Percentiles rank a stretch among this genome's conserved stretches.
phyloP scores from a whole-genome alignment of 2,329 filamentous ascomycete genomes.

The Malbranchea cinnamomea region DNA sequence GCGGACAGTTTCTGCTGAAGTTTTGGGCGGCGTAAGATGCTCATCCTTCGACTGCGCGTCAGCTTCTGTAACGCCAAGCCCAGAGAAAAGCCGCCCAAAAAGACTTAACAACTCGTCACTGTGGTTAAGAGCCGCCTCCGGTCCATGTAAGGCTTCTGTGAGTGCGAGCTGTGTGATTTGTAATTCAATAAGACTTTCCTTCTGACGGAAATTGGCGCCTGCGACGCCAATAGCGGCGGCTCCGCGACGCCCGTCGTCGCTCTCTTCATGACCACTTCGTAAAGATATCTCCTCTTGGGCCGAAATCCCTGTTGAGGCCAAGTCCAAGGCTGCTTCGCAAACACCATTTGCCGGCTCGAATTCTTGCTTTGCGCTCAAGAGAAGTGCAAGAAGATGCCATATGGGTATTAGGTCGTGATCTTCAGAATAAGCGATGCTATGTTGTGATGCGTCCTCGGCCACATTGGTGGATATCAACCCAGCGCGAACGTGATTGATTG shows the following conservation, averaged over 20 bases:
- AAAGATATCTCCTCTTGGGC: too few species aligned
- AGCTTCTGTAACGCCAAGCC: conserved; percentile 30
- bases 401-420: conserved; percentile 52
- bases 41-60: conserved; percentile 16
- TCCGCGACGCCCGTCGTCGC: too few species aligned
- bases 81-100: conserved; percentile 67
- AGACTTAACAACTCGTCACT: conserved; percentile 72
- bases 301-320: conserved; percentile 65
- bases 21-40: conserved; percentile 47
- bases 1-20: conserved; percentile 53
- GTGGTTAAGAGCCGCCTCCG: conserved; percentile 73
- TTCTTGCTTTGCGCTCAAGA: conserved; percentile 76
- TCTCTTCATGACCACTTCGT: too few species aligned
- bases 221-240: too few species aligned
- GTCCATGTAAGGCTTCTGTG: conserved; percentile 67
- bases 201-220: conserved; percentile 70
- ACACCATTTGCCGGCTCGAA: conserved; percentile 65
- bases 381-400: conserved; percentile 79
- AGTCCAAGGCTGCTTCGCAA: conserved; percentile 82
- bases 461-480: conserved; percentile 42
- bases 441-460: conserved; percentile 18
- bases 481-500: conserved; percentile 68
- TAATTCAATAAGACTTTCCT: conserved; percentile 76
- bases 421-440: conserved; percentile 18
- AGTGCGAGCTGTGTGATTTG: conserved; percentile 89